Evolutionary conservation across 805 yeast species (phyloP), one percentile per base, ranked within the genome.

Genomic region (Blastobotrys chiropterorum): DNA sequence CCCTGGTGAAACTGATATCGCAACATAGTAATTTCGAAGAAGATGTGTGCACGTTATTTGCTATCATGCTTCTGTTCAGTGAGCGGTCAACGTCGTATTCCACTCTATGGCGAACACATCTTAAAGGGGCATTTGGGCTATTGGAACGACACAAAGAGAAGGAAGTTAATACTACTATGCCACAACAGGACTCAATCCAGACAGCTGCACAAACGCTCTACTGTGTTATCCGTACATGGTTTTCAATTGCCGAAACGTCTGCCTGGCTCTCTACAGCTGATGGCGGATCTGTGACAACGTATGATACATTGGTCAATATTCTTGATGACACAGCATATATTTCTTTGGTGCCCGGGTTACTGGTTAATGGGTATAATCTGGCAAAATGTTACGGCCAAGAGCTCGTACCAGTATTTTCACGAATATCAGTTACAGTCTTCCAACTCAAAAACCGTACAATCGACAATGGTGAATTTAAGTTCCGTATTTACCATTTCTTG

Each of bases 261-360:
- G 59, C 59, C 1, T 56, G 59, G 59, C 38, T 56, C 14, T 54
- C 59, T 3, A 47, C 57, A 13, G 54, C 59, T 5, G 40, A 21
- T 14, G 59, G 59, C 3, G 59, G 59, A 30, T 19, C 48, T n/a
- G 13, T 21, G 7, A 22, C 17, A 5, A 6, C 34, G 34, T 11
- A 6, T 26, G 34, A 26, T 26, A 26, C 34, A 5, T 26, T 26
- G 34, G 11, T 26, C 8, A 26, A 5, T 6, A 40, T 52, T 41
- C 44, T 56, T 19, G 57, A 56, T 43, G 59, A 56, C 34, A 21
- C 55, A 19, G 19, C 13, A 2, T 49, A 48, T 20, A 43, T 50
- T 4, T 38, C 17, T 19, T 13, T 13, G 2, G 53, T 56, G 17
- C 43, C 31, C 3, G 54, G 54, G 2, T 44, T 56, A n/a, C 49